Evolutionary conservation across 257 asterid species (phyloP).

Genomic region (Nemophila menziesii): DNA sequence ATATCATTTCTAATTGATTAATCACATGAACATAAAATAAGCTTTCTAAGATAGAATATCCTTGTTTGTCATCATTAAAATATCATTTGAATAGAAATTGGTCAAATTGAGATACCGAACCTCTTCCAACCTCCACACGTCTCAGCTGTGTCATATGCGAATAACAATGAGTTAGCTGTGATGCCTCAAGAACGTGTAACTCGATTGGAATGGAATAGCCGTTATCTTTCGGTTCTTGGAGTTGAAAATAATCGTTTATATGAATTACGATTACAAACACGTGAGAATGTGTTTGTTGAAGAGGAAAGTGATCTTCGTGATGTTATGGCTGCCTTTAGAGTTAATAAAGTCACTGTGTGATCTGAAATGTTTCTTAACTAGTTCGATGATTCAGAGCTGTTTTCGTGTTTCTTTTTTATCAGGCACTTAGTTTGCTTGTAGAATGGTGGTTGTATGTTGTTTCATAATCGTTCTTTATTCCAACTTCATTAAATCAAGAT

Average conservation of each 20-base stretch:
- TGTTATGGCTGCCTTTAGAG: slow-evolving; percentile 80
- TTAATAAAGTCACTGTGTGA: slow-evolving; percentile 44
- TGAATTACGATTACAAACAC: slow-evolving; percentile 64
- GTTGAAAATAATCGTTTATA: slow-evolving; percentile 79
- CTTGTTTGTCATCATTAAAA: too few species aligned
- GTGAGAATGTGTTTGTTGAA: slow-evolving; percentile 57
- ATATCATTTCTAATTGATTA: too few species aligned
- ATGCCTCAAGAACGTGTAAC: slow-evolving; percentile 81
- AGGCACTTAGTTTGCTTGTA: too few species aligned
- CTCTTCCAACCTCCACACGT: too few species aligned
- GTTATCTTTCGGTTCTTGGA: slow-evolving; percentile 88
- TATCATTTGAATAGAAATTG: too few species aligned
- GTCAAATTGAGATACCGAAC: too few species aligned
- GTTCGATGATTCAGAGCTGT: not conserved
- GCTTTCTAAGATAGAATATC: too few species aligned
- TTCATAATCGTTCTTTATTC: not conserved
- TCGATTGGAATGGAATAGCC: slow-evolving; percentile 74
- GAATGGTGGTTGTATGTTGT: not conserved
- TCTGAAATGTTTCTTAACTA: not conserved
- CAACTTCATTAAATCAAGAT: not conserved
- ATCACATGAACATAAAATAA: too few species aligned
- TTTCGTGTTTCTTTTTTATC: too few species aligned
- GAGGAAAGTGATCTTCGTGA: slow-evolving; percentile 64
- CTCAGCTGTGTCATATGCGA: slow-evolving; percentile 90
- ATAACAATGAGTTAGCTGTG: slow-evolving; percentile 87